phyloP scores from a whole-genome alignment of 2,329 filamentous ascomycete species.

The Sphaerulina vaccinii region DNA sequence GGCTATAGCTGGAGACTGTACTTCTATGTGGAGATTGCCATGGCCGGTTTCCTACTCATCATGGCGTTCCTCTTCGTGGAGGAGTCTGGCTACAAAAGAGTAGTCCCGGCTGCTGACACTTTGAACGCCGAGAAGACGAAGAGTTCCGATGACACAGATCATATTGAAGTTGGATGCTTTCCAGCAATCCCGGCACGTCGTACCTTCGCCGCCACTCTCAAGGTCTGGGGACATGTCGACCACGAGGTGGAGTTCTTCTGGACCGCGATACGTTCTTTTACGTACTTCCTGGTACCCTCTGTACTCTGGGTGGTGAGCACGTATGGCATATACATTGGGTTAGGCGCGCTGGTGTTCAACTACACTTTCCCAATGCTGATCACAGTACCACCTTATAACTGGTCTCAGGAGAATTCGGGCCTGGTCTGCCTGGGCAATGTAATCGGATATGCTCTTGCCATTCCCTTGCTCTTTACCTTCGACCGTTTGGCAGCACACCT shows the following conservation, averaged over 20 bases:
- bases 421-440: conserved; percentile 38
- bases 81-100: conserved; percentile 54
- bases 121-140: conserved; percentile 18
- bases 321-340: conserved; percentile 42
- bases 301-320: conserved; percentile 41
- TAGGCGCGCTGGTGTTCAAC: conserved; percentile 41
- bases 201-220: conserved; percentile 35
- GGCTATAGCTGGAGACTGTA: conserved; percentile 60
- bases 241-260: conserved; percentile 39
- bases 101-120: background rate
- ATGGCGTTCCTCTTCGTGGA: conserved; percentile 59
- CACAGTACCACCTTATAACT: conserved; percentile 36
- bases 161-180: conserved; percentile 27
- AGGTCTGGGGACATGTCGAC: conserved; percentile 37
- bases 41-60: conserved; percentile 47
- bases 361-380: conserved; percentile 26
- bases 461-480: conserved; percentile 35
- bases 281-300: conserved; percentile 40
- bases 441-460: conserved; percentile 38
- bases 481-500: conserved; percentile 36
- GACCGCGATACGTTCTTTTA: conserved; percentile 37
- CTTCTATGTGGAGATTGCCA: conserved; percentile 61
- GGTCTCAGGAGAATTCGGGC: conserved; percentile 32
- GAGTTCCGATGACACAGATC: conserved; percentile 15
- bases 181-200: conserved; percentile 31